Conservation (phyloP, 345 rosid genomes). For the Moringa oleifera region DNA sequence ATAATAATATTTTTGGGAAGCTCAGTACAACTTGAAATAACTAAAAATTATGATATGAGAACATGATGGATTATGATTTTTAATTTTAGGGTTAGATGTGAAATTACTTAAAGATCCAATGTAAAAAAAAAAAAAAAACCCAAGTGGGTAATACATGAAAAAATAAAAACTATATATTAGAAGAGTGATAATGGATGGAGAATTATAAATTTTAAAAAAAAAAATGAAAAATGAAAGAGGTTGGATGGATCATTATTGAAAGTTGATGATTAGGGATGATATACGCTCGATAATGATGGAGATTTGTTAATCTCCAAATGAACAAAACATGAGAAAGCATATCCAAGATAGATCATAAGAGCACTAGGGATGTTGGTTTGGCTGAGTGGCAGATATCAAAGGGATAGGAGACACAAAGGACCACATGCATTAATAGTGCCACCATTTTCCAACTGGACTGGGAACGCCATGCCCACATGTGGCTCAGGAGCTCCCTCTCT, state of each 20-base stretch:
- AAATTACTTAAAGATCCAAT: too few species aligned
- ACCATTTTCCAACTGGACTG: slow-evolving; percentile 29
- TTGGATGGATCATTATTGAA: not conserved
- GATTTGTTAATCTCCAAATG: slow-evolving; percentile 9
- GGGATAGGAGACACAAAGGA: slow-evolving; percentile 21
- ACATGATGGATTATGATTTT: too few species aligned
- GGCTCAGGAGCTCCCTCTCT: slow-evolving; percentile 25
- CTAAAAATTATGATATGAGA: too few species aligned
- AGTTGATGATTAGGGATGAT: slow-evolving; percentile 5
- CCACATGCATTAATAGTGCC: slow-evolving; percentile 24
- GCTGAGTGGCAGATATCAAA: slow-evolving; percentile 13
- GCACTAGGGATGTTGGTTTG: slow-evolving; percentile 45
- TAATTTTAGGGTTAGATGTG: too few species aligned
- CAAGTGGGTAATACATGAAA: too few species aligned
- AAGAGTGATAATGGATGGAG: too few species aligned
- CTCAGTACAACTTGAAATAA: too few species aligned
- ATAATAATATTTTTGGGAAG: too few species aligned
- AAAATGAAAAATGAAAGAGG: not conserved
- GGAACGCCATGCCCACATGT: slow-evolving; percentile 36
- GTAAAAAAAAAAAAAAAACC: too few species aligned
- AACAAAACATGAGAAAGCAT: slow-evolving; percentile 23
- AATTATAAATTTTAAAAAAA: too few species aligned
- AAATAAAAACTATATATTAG: too few species aligned
- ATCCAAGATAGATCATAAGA: slow-evolving; percentile 57
- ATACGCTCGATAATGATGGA: slow-evolving; percentile 7